Evolutionary conservation across 2,329 filamentous ascomycete species (phyloP).

Genomic region (Immersiporthe knoxdaviesiana): DNA sequence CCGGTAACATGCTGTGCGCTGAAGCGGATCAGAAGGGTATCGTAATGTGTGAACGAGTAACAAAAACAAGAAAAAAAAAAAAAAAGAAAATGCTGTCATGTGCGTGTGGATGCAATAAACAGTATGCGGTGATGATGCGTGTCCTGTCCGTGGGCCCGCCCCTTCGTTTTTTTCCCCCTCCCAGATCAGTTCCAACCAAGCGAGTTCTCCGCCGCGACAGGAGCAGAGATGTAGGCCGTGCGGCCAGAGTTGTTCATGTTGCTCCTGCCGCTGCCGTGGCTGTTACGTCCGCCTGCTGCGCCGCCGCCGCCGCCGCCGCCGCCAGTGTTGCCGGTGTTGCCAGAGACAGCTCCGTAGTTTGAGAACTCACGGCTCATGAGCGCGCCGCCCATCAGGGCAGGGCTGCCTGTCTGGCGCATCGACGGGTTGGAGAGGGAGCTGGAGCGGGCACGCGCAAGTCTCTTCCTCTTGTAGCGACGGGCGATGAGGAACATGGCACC

Average conservation of each 20-base stretch:
- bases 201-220: conserved; percentile 91
- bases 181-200: conserved; percentile 84
- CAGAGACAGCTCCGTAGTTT: conserved; percentile 52
- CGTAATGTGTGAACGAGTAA: conserved; percentile 42
- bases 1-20: conserved; percentile 35
- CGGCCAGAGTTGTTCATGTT: conserved; percentile 58
- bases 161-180: background rate
- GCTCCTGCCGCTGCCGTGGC: conserved; percentile 68
- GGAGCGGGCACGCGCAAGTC: conserved; percentile 73
- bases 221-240: conserved; percentile 77
- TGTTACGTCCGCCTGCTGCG: conserved; percentile 52
- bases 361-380: conserved; percentile 61
- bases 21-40: conserved; percentile 48
- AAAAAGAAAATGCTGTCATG: conserved; percentile 28
- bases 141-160: background rate
- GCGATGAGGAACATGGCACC: conserved; percentile 94
- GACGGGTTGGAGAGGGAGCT: conserved; percentile 69
- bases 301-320: conserved; percentile 30
- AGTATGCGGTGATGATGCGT: conserved; percentile 33
- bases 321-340: background rate
- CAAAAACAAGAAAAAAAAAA: conserved; percentile 26
- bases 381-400: conserved; percentile 72
- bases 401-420: conserved; percentile 60
- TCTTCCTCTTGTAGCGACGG: conserved; percentile 86
- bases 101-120: conserved; percentile 32